Percentiles rank a stretch among this genome's conserved stretches.
Conservation (phyloP, 495 filamentous ascomycete species). For the Cenococcum geophilum region DNA sequence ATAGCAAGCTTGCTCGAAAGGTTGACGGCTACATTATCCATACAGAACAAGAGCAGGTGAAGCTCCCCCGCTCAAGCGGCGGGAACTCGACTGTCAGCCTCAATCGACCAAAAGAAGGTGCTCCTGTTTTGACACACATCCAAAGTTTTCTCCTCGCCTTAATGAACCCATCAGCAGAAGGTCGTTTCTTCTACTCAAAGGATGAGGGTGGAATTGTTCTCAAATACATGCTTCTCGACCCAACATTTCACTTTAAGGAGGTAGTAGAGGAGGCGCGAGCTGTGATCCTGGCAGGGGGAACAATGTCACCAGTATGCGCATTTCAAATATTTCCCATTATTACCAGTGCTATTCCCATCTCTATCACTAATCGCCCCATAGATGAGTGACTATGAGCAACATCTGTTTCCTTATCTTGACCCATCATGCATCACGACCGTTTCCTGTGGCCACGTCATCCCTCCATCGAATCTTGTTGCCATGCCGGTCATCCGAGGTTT, state of each 20-base stretch:
- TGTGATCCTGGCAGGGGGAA: constrained; percentile 88
- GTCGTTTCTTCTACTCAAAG: constrained; percentile 74
- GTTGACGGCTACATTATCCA: constrained; percentile 78
- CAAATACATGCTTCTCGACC: constrained; percentile 89
- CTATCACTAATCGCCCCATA: constrained; percentile 28
- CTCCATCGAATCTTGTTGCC: constrained; percentile 69
- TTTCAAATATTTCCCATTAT: neutral
- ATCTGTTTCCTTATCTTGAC: constrained; percentile 74
- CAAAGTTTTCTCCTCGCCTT: constrained; percentile 76
- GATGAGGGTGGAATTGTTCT: constrained; percentile 51
- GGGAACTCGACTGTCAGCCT: constrained; percentile 4
- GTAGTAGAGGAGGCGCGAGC: constrained; percentile 81
- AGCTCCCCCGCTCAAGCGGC: constrained; percentile 22
- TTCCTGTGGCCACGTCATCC: constrained; percentile 93
- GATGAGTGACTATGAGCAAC: constrained; percentile 79
- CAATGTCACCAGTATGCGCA: constrained; percentile 75
- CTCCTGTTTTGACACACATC: constrained; percentile 75
- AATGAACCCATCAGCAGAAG: constrained; percentile 84
- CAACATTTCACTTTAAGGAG: constrained; percentile 82
- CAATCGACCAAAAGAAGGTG: constrained; percentile 37
- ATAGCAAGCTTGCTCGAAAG: constrained; percentile 91
- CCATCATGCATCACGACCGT: constrained; percentile 63
- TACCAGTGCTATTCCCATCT: constrained; percentile 1
- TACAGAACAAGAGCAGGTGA: constrained; percentile 43
- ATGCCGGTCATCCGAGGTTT: constrained; percentile 54